Conservation (phyloP, 2,329 filamentous ascomycete genomes). For the Bisporella sp. region DNA sequence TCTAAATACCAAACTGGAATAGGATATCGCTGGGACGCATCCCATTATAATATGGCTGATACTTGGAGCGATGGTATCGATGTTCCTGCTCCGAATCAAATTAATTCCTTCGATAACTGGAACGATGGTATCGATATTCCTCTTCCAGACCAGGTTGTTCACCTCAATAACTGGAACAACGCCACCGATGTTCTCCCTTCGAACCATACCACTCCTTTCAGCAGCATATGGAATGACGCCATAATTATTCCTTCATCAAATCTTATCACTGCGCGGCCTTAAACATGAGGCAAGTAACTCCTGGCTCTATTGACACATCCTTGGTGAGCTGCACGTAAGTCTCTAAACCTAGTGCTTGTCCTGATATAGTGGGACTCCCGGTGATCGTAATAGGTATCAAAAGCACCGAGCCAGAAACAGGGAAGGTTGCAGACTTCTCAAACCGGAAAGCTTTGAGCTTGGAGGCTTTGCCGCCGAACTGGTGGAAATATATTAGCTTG, state of each 20-base stretch:
- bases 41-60: no score
- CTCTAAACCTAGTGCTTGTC: neutral
- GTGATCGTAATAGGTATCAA: neutral
- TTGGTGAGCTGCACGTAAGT: neutral
- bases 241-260: no score
- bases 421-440: neutral
- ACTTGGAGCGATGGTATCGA: neutral
- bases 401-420: neutral
- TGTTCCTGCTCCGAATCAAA: neutral
- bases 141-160: neutral
- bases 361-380: neutral
- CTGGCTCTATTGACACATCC: neutral
- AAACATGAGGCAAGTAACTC: neutral
- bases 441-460: conserved; percentile 1
- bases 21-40: no score
- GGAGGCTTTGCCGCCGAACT: neutral
- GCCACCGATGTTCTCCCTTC: neutral
- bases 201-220: neutral
- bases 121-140: neutral
- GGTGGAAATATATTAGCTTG: neutral
- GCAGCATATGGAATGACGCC: no score
- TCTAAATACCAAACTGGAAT: neutral
- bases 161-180: neutral
- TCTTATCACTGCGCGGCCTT: neutral
- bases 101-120: neutral